Evolutionary conservation across 139 green algal species (phyloP).

Genomic region (Closterium sp.): DNA sequence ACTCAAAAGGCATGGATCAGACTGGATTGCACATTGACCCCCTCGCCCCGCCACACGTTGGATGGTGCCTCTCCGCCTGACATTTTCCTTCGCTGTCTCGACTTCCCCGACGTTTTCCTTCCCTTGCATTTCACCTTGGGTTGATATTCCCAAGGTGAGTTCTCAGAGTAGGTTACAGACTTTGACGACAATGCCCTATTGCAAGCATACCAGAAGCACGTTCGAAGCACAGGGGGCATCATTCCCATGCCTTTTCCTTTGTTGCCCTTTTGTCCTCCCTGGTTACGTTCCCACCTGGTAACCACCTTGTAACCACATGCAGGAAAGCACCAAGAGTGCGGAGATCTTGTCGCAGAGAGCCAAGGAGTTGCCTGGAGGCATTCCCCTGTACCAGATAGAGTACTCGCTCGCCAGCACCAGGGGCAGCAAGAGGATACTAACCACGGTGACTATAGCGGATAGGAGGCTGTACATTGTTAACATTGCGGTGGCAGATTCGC

Average conservation of each 20-base stretch:
- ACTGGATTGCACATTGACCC: no score
- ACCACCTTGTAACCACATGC: background rate
- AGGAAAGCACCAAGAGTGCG: constrained; percentile 36
- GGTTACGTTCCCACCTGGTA: background rate
- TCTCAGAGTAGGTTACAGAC: background rate
- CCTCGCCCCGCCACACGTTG: no score
- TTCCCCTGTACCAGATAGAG: constrained; percentile 44
- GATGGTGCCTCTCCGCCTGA: background rate
- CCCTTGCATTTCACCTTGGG: no score
- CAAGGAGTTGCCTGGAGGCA: constrained; percentile 3
- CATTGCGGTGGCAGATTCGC: constrained; percentile 36
- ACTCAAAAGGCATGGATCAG: no score
- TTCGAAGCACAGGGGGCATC: background rate
- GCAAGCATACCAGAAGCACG: no score
- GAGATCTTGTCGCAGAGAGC: background rate
- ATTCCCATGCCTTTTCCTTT: background rate
- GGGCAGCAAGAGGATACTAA: constrained; percentile 34
- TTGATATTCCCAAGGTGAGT: background rate
- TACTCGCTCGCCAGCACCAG: constrained; percentile 45
- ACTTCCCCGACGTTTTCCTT: no score
- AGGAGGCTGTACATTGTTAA: constrained; percentile 48
- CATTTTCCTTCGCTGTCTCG: background rate
- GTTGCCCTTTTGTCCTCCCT: background rate
- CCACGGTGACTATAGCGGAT: constrained; percentile 35
- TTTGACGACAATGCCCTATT: background rate